Base-by-base conservation (phyloP, 495 filamentous ascomycete genomes). In the Hapsidospora chrysogenum region DNA sequence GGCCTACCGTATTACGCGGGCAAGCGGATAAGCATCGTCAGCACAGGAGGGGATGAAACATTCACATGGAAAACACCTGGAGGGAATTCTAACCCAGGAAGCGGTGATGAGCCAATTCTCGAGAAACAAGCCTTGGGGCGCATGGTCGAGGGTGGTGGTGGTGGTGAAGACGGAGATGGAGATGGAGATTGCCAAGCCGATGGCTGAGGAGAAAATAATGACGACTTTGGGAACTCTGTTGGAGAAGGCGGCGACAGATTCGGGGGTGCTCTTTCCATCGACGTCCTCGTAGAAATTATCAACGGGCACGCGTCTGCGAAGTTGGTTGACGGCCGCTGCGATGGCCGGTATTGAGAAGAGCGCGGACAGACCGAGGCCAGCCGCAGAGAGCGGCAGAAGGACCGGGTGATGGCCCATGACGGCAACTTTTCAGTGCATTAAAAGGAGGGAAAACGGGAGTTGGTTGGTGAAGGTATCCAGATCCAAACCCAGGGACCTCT, bases 221-320 rank as follows among this genome's bases (percentile, higher is more conserved):
- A 57, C 14, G 16, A 51, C 34, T 39, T 65, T 76, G 21, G 66
- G 62, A 4, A 58, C 25, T 36, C 52, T 64, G 21, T 58, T 53
- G 17, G 68, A 70, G 45, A 64, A 78, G 25, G 51, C 52, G 18
- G 61, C 59, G 41, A 68, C 42, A 4, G 70, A 65, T 41, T 74
- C 64, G 29, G 60, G 54, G 0, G 66, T 74, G 20, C 74, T 70
- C 41, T 56, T 51, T 36, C 76, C 76, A 51, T 80, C 76, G 41
- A 61, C 55, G 49, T 80, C 76, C 47, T 72, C 58, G 40, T 79
- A 80, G 4, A 58, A 40, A 1, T 57, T 53, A 23, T 49, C 46
- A 35, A 48, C 58, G 8, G 44, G 42, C 18, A 46, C 49, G 37
- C 49, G 51, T 14, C 39, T 50, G 30, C 43, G 42, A 15, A 59